Percentiles rank a stretch among this genome's conserved stretches.
Conservation (phyloP, 106 monocot species). For the Iris macrosiphon region DNA sequence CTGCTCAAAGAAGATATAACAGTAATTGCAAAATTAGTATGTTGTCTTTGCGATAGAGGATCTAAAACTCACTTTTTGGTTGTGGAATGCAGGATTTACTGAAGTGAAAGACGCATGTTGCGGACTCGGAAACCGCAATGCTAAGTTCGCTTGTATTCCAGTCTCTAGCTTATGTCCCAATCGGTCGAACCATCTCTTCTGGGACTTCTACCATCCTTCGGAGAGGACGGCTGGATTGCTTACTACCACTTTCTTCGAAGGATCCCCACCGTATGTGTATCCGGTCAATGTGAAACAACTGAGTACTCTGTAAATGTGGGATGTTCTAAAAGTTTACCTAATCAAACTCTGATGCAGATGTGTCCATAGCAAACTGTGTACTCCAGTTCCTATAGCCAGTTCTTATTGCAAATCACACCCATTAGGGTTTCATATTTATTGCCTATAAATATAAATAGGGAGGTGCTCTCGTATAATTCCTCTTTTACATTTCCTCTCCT, state of each 20-base stretch:
- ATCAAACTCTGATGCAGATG: too few species aligned
- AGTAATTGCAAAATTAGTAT: too few species aligned
- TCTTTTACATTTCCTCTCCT: too few species aligned
- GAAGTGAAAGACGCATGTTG: conserved; percentile 54
- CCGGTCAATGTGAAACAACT: conserved; percentile 28
- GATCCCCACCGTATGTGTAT: conserved; percentile 9
- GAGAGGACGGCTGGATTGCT: conserved; percentile 14
- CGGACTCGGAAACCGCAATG: conserved; percentile 38
- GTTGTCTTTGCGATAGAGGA: too few species aligned
- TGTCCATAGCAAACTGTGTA: too few species aligned
- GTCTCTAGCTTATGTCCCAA: conserved; percentile 34
- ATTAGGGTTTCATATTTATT: too few species aligned
- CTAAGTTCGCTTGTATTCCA: conserved; percentile 33
- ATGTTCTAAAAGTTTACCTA: too few species aligned
- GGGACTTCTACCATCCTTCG: conserved; percentile 49
- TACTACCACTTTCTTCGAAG: conserved; percentile 12
- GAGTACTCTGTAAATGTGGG: conserved; percentile 10
- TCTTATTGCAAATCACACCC: too few species aligned
- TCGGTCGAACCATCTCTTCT: conserved; percentile 31
- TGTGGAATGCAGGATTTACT: conserved; percentile 22
- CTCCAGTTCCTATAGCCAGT: too few species aligned
- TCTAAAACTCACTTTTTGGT: not conserved
- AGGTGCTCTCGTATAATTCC: too few species aligned
- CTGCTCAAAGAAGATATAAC: too few species aligned
- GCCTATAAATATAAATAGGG: too few species aligned